A percentile compares a stretch with the other conserved stretches of the same genome.
These are phyloP conservation scores for Silybum marianum DNA, from an alignment of 129 eudicot genomes.

Conservation along the genomic window DNA sequence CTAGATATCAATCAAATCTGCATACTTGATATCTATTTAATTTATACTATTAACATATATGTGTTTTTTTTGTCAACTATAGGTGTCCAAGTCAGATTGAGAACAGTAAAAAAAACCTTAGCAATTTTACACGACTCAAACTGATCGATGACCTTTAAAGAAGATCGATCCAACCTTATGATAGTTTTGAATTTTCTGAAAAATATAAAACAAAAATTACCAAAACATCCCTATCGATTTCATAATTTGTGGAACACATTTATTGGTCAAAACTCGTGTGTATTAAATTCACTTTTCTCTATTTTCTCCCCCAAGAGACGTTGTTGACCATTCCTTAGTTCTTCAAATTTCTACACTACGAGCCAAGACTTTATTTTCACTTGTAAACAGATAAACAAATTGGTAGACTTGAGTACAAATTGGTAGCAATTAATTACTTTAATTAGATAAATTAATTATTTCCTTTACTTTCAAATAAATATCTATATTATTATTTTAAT, in stretches of 20 bases:
- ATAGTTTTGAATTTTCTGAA: no score
- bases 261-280: slow-evolving; percentile 33
- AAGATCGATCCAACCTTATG: no score
- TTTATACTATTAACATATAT: no score
- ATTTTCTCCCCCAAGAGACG: slow-evolving; percentile 33
- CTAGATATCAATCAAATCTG: no score
- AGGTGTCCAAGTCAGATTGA: no score
- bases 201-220: background rate
- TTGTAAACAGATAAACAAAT: background rate
- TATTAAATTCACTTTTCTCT: background rate
- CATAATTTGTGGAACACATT: slow-evolving; percentile 1
- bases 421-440: background rate
- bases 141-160: no score
- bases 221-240: background rate
- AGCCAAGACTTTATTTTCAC: background rate
- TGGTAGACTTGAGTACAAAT: background rate
- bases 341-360: background rate
- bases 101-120: no score
- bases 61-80: no score
- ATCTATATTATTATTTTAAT: no score
- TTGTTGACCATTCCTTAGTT: slow-evolving; percentile 31
- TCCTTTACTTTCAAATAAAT: no score
- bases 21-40: no score
- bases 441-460: background rate
- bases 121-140: no score